Evolutionary conservation across 768 basidiomycete species (phyloP).

Genomic region (Trametes cubensis): DNA sequence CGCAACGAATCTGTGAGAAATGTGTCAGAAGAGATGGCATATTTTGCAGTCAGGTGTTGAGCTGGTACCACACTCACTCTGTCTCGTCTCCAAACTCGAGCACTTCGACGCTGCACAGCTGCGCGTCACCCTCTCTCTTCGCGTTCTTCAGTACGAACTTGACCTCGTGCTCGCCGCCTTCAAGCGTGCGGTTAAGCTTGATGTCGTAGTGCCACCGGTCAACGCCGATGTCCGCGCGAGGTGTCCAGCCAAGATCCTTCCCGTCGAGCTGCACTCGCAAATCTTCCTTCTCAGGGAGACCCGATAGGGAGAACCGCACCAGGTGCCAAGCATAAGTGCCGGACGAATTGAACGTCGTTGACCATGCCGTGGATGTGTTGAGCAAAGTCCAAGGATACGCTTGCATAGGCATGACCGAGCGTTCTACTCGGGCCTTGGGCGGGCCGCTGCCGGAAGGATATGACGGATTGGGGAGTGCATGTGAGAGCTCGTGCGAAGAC

Average conservation of each 20-base stretch:
- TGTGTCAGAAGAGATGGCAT: neutral
- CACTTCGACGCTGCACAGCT: constrained; percentile 77
- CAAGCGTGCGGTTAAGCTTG: constrained; percentile 42
- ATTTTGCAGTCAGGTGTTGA: neutral
- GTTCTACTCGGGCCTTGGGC: constrained; percentile 51
- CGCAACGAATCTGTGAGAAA: constrained; percentile 55
- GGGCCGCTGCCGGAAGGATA: neutral
- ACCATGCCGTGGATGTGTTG: constrained; percentile 61
- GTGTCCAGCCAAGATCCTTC: constrained; percentile 58
- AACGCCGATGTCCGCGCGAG: constrained; percentile 55
- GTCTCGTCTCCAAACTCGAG: constrained; percentile 67
- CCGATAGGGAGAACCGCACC: constrained; percentile 73
- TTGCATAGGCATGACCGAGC: constrained; percentile 75
- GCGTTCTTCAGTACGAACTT: constrained; percentile 56
- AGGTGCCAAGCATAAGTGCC: constrained; percentile 63
- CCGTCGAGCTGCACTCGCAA: constrained; percentile 65
- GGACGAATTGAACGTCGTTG: constrained; percentile 61
- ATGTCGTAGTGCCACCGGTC: constrained; percentile 82
- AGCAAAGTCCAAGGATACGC: constrained; percentile 76
- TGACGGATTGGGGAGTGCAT: constrained; percentile 22
- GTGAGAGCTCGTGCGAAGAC: constrained; percentile 10
- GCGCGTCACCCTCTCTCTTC: constrained; percentile 55
- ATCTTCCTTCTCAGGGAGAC: constrained; percentile 56
- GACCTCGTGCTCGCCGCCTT: constrained; percentile 57
- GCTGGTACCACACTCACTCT: constrained; percentile 48